Evolutionary conservation across 257 asterid species (phyloP), one percentile per base, ranked within the genome.

Genomic region (Nicotiana sylvestris): DNA sequence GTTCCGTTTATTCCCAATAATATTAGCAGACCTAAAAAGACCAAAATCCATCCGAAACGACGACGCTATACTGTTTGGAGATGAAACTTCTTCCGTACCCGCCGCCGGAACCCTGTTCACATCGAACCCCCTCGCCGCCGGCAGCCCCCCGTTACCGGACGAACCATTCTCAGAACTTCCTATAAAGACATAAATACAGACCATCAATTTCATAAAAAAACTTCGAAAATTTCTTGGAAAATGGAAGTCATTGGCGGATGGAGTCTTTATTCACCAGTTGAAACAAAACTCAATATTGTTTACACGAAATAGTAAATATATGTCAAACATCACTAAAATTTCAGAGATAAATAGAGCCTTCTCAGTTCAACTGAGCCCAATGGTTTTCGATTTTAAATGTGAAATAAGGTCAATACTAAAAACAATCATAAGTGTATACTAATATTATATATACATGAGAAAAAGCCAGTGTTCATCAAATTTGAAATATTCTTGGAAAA

Each of bases 111-210:
- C 1, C 69, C 86, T 76, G 87, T 89, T 92, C 68, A 93, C 91
- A 76, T 92, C 94, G 77, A 90, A 65, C n/a, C 91, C 85, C 87
- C 86, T 87, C 64, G 87, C 90, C 84, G 84, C 89, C 83, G 90
- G 68, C 17, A 61, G 10, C 1, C 87, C 83, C 60, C 84, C 83
- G 88, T 13, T 81, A 3, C 62, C 76, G 25, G 46, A 64, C 56
- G 74, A 93, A 29, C 92, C 94, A 60, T 92, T 90, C 18, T 93
- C 97, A 37, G 97, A 92, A 82, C 98, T 93, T 82, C 97, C 98
- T 94, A 33, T 3, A 8, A 18, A 39, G 4, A 9, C 49, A 58
- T 39, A 30, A 43, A 43, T 2, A 43, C 10, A 1, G 49, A 43
- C 49, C 10, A 43, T 43, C 49, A 43, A 43, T 43, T 43, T 43